phyloP scores from a whole-genome alignment of 768 basidiomycete genomes.

The Boletus insuetus region DNA sequence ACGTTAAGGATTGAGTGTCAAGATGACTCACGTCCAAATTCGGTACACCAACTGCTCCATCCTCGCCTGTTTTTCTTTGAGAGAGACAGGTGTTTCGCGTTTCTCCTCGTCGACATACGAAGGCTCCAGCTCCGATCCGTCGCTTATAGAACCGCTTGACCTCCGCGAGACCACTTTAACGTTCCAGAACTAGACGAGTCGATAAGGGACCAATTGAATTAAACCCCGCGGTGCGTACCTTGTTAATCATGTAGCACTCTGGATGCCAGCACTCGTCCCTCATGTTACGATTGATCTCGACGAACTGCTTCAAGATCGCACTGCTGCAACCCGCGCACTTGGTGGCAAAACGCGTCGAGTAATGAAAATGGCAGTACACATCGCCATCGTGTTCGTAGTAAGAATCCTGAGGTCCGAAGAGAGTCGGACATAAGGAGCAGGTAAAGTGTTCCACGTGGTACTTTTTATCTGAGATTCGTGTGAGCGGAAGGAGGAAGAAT shows the following conservation, averaged over 20 bases:
- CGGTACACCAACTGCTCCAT: constrained; percentile 99
- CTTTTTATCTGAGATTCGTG: constrained; percentile 74
- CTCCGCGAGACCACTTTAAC: constrained; percentile 84
- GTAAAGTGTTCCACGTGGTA: constrained; percentile 99
- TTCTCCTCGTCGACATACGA: constrained; percentile 76
- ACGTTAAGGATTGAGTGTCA: not conserved
- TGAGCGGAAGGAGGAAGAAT: constrained; percentile 9
- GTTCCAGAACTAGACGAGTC: constrained; percentile 85
- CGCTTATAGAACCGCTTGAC: constrained; percentile 57
- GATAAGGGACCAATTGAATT: constrained; percentile 9
- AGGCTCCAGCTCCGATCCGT: constrained; percentile 52
- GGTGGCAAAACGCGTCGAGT: constrained; percentile 96
- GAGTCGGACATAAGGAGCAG: constrained; percentile 91
- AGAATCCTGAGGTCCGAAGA: constrained; percentile 97
- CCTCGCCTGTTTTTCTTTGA: constrained; percentile 86
- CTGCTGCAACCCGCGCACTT: constrained; percentile 98
- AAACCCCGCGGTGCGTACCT: constrained; percentile 50
- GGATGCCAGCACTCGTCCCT: constrained; percentile 99
- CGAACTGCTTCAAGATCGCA: constrained; percentile 98
- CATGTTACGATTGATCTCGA: constrained; percentile 98
- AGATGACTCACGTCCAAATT: constrained; percentile 88
- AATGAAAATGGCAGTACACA: constrained; percentile 99
- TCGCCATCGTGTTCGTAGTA: constrained; percentile 99
- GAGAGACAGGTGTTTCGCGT: constrained; percentile 67
- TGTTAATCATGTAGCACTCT: constrained; percentile 99